Evolutionary conservation across 257 asterid species (phyloP), one percentile per base, ranked within the genome.

Genomic region (Nyctanthes arbortristis): DNA sequence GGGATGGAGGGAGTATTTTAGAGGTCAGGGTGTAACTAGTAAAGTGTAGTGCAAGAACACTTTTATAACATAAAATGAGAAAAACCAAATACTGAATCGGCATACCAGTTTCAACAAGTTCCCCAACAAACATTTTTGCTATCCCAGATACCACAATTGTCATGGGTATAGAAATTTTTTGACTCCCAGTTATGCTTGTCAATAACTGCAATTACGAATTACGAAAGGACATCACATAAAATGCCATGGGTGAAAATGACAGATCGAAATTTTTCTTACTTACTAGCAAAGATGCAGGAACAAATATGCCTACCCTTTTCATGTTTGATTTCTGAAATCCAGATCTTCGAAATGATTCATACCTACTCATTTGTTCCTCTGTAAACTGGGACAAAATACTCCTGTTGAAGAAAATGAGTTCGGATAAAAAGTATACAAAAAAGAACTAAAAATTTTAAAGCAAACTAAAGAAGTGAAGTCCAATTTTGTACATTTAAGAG

Each of bases 41-140:
- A n/a, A 0, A 52, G 24, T 29, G 1, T n/a, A 20, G 59, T n/a
- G 10, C 9, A 52, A 13, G 24, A 52, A 14, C 10, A 20, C n/a
- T 49, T 27, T n/a, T 63, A 7, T 27, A 31, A 49, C 29, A 5
- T 52, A 52, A n/a, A 29, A 20, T 12, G 35, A 18, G 40, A 6
- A 37, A 58, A 22, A 22, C 3, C 52, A 52, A 52, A 52, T 52
- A 22, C 29, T 8, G 59, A 45, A 55, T 20, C 28, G 34, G 0
- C 25, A 4, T 80, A 87, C 89, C 88, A 78, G 88, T 85, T 77
- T 88, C 90, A 70, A 85, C 84, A 58, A 90, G 95, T 87, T 88
- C 97, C 57, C 98, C 97, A 0, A 90, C 96, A 65, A 93, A 88
- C 96, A 90, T 88, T 73, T 93, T 93, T 56, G 96, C 97, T 29